Conservation (phyloP, 768 basidiomycete species). For the Hypsizygus marmoreus region DNA sequence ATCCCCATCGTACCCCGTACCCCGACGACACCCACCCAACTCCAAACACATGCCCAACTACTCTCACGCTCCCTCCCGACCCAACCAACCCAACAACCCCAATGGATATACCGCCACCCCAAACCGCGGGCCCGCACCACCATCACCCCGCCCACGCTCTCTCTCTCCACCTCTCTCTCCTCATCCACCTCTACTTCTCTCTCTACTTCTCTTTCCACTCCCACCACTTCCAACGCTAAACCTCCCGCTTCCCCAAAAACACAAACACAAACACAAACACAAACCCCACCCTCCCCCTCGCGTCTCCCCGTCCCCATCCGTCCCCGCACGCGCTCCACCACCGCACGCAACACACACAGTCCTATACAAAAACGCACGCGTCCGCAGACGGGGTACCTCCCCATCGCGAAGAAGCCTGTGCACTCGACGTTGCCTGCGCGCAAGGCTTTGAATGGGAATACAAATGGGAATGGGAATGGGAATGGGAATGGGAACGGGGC, state of each 20-base stretch:
- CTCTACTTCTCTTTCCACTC: conserved; percentile 18
- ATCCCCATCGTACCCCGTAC: not conserved
- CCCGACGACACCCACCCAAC: too few species aligned
- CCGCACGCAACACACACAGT: conserved; percentile 18
- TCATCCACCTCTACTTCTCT: conserved; percentile 22
- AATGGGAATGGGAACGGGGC: too few species aligned
- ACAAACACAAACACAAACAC: too few species aligned
- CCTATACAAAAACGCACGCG: conserved; percentile 11
- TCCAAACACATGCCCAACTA: not conserved
- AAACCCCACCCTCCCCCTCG: conserved; percentile 24
- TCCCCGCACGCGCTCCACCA: conserved; percentile 24
- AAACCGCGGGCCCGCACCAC: conserved; percentile 20
- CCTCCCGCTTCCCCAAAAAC: conserved; percentile 17
- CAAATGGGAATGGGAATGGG: not conserved
- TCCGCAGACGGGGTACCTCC: conserved; percentile 30
- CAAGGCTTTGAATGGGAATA: not conserved
- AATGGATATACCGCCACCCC: conserved; percentile 25
- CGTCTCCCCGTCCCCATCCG: conserved; percentile 22
- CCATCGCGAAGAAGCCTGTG: conserved; percentile 11
- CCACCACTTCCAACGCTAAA: conserved; percentile 13
- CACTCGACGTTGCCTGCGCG: conserved; percentile 8
- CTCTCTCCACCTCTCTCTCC: conserved; percentile 14
- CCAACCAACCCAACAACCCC: conserved; percentile 14
- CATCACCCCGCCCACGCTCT: conserved; percentile 5
- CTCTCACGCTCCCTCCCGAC: conserved; percentile 13